Base-by-base conservation (phyloP, 352 stramenopile genomes). In the Pythium scleroteichum region DNA sequence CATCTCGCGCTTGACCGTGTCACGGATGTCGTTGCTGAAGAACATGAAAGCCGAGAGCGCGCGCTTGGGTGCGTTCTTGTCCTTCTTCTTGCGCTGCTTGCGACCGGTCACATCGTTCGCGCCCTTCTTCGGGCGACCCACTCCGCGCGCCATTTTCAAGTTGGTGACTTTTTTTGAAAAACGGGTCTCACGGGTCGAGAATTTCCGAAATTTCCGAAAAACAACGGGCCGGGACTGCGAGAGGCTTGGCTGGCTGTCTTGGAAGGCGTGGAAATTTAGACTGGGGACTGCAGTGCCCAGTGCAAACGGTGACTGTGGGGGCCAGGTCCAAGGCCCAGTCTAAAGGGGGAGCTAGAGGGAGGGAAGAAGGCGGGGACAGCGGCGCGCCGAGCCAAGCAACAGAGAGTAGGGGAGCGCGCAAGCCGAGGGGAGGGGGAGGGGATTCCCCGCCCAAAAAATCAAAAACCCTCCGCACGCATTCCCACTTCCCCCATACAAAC, bases 21-120 rank as follows among this genome's bases (percentile, higher is more conserved):
- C 87, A 29, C 89, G 87, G 63, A 94, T 93, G 62, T 95, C 82
- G 67, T 93, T 94, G 66, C 71, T 86, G 75, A 94, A 97, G 71
- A 96, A 97, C 85, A 97, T 95, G 67, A 96, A 97, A 53, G 87
- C 87, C 44, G 89, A 95, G 29, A 95, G 77, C 48, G 88, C 82
- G 58, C 88, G 86, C 78, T 97, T 97, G 42, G 89, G 89, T 32
- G 83, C 87, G 69, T 95, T 94, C 69, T 95, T 95, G 72, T 97
- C 89, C 84, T 95, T 96, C 83, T 97, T 97, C 73, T 88, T 85
- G 70, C 84, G 80, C 53, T 81, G 79, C 79, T 93, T 93, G 71
- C 83, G 81, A 48, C 71, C 73, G 39, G 80, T 79, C 51, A 81
- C 79, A 55, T 76, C 72, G 45, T 71, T 72, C 69, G 78, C 72